Conservation (phyloP, 176 grass and related monocot genomes). For the Juncus effusus region DNA sequence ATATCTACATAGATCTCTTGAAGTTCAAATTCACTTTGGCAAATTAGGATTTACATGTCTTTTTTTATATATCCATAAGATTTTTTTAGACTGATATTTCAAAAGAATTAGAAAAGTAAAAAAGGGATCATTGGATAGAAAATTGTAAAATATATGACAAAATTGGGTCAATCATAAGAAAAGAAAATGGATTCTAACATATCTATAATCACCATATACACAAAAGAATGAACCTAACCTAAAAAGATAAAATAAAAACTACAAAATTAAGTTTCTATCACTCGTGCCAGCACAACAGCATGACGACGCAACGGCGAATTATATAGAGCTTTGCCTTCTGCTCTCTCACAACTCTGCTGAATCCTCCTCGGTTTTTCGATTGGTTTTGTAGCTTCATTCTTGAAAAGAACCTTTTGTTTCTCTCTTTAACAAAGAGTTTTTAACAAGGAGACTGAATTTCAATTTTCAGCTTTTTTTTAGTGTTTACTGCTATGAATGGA, state of each 20-base stretch:
- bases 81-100: too few relatives aligned
- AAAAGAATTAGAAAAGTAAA: too few relatives aligned
- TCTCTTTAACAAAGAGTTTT: not conserved
- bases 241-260: constrained; percentile 5
- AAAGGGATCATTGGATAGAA: too few relatives aligned
- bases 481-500: not conserved
- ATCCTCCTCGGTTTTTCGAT: constrained; percentile 28
- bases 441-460: not conserved
- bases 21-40: too few relatives aligned
- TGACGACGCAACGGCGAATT: constrained; percentile 29
- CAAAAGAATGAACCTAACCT: constrained; percentile 21
- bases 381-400: constrained; percentile 35
- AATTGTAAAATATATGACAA: too few relatives aligned
- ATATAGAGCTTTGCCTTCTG: constrained; percentile 39
- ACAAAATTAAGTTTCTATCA: not conserved
- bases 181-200: not conserved
- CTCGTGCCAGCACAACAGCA: constrained; percentile 38
- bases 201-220: constrained; percentile 26
- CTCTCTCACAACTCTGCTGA: constrained; percentile 32
- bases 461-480: not conserved
- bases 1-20: too few relatives aligned
- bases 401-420: not conserved
- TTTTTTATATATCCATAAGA: too few relatives aligned
- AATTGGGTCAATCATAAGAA: not conserved
- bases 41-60: too few relatives aligned